These are phyloP conservation scores for Skeletonema tropicum DNA, from an alignment of 108 stramenopile genomes.

Conservation along the genomic window DNA sequence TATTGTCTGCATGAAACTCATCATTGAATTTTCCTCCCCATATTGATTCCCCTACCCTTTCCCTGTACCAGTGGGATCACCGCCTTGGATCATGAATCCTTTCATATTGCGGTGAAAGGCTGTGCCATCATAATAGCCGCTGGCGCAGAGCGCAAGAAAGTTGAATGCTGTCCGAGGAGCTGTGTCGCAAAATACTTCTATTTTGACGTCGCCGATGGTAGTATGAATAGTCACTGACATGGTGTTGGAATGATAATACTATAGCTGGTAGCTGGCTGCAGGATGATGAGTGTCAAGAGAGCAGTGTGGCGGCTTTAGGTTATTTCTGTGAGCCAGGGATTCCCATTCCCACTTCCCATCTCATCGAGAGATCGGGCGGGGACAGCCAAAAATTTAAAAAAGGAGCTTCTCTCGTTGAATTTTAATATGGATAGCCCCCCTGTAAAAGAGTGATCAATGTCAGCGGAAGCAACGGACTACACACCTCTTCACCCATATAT, in stretches of 20 bases:
- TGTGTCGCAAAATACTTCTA: conserved; percentile 97
- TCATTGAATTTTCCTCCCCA: conserved; percentile 96
- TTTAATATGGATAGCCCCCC: too few species aligned
- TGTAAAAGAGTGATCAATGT: too few species aligned
- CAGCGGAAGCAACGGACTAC: too few species aligned
- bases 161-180: conserved; percentile 92
- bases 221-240: conserved; percentile 97
- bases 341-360: too few species aligned
- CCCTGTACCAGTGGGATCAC: conserved; percentile 94
- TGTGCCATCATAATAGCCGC: conserved; percentile 92
- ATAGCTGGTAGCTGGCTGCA: background rate
- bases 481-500: too few species aligned
- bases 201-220: conserved; percentile 89
- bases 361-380: too few species aligned
- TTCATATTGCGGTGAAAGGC: conserved; percentile 94
- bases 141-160: conserved; percentile 87
- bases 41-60: conserved; percentile 94
- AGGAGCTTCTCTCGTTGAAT: too few species aligned
- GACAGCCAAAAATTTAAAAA: too few species aligned
- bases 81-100: conserved; percentile 97
- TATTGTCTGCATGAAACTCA: conserved; percentile 92
- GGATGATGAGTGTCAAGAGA: too few species aligned
- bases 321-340: too few species aligned
- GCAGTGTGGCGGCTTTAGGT: too few species aligned
- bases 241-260: background rate